Percentiles rank a stretch among this genome's conserved stretches.
These are phyloP conservation scores for Cryoendolithus antarcticus DNA, from an alignment of 2,329 filamentous ascomycete species.

Conservation along the genomic window DNA sequence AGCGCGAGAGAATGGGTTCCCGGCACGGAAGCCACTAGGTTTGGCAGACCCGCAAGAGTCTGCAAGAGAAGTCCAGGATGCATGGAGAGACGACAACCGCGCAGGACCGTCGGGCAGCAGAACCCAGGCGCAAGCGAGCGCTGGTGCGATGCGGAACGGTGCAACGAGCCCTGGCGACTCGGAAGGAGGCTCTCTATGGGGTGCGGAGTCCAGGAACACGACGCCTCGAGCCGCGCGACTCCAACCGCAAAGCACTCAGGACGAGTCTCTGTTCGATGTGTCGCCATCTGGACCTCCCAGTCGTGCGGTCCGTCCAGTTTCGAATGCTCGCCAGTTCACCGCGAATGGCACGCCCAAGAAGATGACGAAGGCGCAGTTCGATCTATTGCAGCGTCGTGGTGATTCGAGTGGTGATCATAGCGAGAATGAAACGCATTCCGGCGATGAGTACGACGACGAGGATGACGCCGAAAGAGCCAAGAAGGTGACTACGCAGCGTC, in stretches of 20 bases:
- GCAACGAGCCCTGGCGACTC: too few relatives aligned
- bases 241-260: constrained; percentile 6
- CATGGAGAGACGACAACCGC: too few relatives aligned
- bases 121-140: too few relatives aligned
- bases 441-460: constrained; percentile 55
- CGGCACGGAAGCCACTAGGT: too few relatives aligned
- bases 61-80: too few relatives aligned
- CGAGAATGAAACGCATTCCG: constrained; percentile 36
- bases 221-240: constrained; percentile 12
- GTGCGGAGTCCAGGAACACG: constrained; percentile 12
- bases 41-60: too few relatives aligned
- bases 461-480: constrained; percentile 67
- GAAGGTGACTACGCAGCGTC: constrained; percentile 61
- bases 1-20: too few relatives aligned
- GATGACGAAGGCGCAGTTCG: constrained; percentile 83
- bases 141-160: too few relatives aligned
- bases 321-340: constrained; percentile 10
- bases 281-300: constrained; percentile 23
- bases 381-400: constrained; percentile 57
- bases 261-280: constrained; percentile 18
- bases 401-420: constrained; percentile 28
- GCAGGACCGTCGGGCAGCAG: too few relatives aligned
- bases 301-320: constrained; percentile 16
- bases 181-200: constrained; percentile 9
- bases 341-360: constrained; percentile 43